These are phyloP conservation scores for Tylopilus intermedius DNA, from an alignment of 768 basidiomycete species.

Conservation along the genomic window DNA sequence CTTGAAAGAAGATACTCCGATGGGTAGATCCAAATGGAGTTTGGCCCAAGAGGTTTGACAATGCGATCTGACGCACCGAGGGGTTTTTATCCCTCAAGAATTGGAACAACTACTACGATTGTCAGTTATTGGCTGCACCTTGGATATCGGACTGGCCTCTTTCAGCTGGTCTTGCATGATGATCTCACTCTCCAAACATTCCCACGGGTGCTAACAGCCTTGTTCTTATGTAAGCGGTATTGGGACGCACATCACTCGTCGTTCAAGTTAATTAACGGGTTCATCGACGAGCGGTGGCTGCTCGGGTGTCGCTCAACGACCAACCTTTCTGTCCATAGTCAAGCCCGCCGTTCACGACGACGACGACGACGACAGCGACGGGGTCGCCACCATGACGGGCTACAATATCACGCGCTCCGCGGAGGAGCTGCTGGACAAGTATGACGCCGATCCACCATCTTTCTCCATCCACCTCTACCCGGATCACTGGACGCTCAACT, in stretches of 20 bases:
- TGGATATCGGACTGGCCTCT: conserved; percentile 30
- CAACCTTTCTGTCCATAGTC: background rate
- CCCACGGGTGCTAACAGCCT: conserved; percentile 14
- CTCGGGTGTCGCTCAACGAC: background rate
- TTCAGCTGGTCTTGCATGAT: conserved; percentile 38
- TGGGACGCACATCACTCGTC: background rate
- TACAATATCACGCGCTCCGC: conserved; percentile 71
- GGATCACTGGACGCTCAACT: conserved; percentile 81
- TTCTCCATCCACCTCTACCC: conserved; percentile 74
- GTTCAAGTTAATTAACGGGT: conserved; percentile 21
- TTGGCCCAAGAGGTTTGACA: conserved; percentile 77
- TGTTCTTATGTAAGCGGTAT: conserved; percentile 20
- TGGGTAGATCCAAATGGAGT: conserved; percentile 68
- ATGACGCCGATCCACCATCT: conserved; percentile 57
- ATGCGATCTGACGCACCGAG: conserved; percentile 80
- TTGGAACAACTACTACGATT: conserved; percentile 56
- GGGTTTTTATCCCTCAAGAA: conserved; percentile 87
- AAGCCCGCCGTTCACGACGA: conserved; percentile 2
- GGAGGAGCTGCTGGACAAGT: conserved; percentile 54
- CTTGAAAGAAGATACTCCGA: conserved; percentile 70
- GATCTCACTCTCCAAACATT: conserved; percentile 12
- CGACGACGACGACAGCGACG: conserved; percentile 12
- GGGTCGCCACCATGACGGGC: conserved; percentile 46
- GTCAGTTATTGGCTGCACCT: conserved; percentile 7
- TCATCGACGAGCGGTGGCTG: conserved; percentile 4